Conservation (phyloP, 148 eudicot species). For the Chenopodium formosanum region DNA sequence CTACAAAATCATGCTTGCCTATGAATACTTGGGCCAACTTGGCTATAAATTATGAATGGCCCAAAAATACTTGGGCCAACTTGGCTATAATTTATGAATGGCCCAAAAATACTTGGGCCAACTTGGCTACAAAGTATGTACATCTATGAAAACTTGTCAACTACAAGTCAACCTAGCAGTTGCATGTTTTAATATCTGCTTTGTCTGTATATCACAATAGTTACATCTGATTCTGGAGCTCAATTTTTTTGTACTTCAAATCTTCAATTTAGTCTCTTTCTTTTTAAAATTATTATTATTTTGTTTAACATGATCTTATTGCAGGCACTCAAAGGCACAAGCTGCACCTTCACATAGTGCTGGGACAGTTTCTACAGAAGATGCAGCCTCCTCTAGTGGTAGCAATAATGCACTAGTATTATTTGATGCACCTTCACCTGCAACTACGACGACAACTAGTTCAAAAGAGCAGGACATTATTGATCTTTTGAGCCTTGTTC, state of each 20-base stretch:
- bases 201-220: background rate
- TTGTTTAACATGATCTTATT: constrained; percentile 14
- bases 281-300: background rate
- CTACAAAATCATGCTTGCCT: no score
- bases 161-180: background rate
- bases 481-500: constrained; percentile 72
- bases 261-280: background rate
- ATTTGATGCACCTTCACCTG: constrained; percentile 54
- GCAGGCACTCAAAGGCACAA: constrained; percentile 72
- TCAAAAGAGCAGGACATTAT: constrained; percentile 72
- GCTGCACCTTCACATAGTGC: constrained; percentile 41
- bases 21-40: no score
- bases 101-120: no score
- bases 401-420: constrained; percentile 60
- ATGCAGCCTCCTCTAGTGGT: constrained; percentile 39
- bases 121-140: background rate
- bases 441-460: constrained; percentile 20
- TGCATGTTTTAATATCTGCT: background rate
- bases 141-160: background rate
- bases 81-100: no score
- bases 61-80: no score
- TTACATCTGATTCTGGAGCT: background rate
- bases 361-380: constrained; percentile 31
- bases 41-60: no score
- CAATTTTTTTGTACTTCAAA: background rate